These are phyloP conservation scores for Candida mattraensis DNA, from an alignment of 805 yeast species.

Conservation along the genomic window DNA sequence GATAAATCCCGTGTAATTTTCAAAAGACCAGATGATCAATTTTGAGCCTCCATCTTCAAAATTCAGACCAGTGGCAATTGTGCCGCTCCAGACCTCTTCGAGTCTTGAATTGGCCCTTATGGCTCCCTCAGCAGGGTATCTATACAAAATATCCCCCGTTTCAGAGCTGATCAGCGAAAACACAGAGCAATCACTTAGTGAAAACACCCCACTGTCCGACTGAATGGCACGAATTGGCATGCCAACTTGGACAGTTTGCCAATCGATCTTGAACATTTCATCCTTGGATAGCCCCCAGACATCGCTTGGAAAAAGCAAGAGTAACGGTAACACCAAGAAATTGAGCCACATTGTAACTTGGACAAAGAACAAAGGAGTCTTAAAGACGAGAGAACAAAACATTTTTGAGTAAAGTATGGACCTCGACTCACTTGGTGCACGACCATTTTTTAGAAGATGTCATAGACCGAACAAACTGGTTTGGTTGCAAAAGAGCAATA, in stretches of 20 bases:
- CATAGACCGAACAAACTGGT: no score
- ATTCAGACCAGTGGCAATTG: slow-evolving; percentile 19
- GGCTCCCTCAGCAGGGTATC: slow-evolving; percentile 29
- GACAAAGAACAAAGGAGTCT: no score
- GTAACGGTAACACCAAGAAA: no score
- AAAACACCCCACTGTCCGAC: slow-evolving; percentile 20
- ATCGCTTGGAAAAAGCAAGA: slow-evolving; percentile 9
- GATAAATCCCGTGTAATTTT: slow-evolving; percentile 10
- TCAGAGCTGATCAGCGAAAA: slow-evolving; percentile 28
- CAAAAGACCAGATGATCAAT: slow-evolving; percentile 21
- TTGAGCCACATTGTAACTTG: no score
- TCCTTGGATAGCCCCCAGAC: slow-evolving; percentile 35
- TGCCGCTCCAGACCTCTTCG: slow-evolving; percentile 11
- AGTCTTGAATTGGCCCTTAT: slow-evolving; percentile 11
- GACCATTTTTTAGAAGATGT: no score
- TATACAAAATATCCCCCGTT: slow-evolving; percentile 30
- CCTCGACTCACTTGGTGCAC: no score
- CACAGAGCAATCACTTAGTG: slow-evolving; percentile 29
- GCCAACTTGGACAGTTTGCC: slow-evolving; percentile 52
- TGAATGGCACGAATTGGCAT: slow-evolving; percentile 25
- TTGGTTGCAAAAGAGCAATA: no score
- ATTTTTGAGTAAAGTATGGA: no score
- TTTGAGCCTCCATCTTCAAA: slow-evolving; percentile 12
- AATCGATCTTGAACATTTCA: slow-evolving; percentile 55
- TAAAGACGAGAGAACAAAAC: no score